A percentile compares a stretch with the other conserved stretches of the same genome.
Conservation (phyloP, 352 stramenopile genomes). For the Saprolegnia diclina region DNA sequence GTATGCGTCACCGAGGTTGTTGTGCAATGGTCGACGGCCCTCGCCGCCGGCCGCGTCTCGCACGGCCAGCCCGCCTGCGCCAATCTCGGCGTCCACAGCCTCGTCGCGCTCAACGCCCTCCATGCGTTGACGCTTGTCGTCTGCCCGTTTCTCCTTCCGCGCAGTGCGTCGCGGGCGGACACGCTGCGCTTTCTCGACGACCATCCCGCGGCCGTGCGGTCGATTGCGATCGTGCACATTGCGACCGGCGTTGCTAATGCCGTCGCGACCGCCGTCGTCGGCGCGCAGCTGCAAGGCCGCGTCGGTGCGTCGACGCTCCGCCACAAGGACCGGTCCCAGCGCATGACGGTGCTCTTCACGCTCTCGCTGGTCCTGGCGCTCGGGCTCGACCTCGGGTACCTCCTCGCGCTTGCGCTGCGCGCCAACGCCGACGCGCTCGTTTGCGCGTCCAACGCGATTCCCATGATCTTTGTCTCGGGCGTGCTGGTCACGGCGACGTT, state of each 20-base stretch:
- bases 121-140: neutral
- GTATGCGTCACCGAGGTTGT: conserved; percentile 1
- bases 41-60: neutral
- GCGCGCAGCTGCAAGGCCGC: neutral
- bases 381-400: neutral
- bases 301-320: neutral
- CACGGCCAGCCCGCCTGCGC: neutral
- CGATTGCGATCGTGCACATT: neutral
- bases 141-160: neutral
- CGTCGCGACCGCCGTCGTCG: neutral
- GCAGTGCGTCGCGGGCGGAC: neutral
- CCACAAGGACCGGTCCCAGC: neutral
- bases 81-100: neutral
- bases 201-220: neutral
- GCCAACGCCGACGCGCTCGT: neutral
- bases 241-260: neutral
- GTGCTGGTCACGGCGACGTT: neutral
- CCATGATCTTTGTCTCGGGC: neutral
- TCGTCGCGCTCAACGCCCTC: neutral
- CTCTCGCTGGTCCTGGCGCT: neutral
- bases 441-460: neutral
- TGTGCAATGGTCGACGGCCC: neutral
- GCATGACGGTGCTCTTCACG: conserved; percentile 1
- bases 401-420: neutral
- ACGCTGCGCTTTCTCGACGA: neutral